A percentile compares a stretch with the other conserved stretches of the same genome.
Evolutionary conservation across 2,329 filamentous ascomycete species (phyloP).

Genomic region (Fusarium torreyae): DNA sequence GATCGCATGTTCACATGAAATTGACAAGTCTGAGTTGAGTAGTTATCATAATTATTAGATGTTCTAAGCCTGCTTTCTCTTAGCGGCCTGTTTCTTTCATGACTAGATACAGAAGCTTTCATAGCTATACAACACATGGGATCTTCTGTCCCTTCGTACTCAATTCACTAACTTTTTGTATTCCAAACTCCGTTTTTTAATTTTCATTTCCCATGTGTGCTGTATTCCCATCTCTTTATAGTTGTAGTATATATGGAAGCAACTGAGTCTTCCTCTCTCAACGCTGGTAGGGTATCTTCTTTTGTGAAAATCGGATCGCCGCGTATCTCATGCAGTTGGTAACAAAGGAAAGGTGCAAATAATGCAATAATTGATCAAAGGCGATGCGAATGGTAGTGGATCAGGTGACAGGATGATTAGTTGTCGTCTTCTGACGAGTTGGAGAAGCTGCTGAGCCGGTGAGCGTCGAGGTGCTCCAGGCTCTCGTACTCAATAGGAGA

Average conservation of each 20-base stretch:
- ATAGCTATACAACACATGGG: conserved; percentile 38
- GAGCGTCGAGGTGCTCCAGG: conserved; percentile 55
- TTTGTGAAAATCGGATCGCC: conserved; percentile 48
- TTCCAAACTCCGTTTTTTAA: conserved; percentile 34
- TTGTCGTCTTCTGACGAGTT: conserved; percentile 40
- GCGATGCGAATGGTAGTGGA: conserved; percentile 7
- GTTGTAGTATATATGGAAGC: conserved; percentile 40
- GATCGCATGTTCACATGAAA: conserved; percentile 20
- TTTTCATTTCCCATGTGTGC: conserved; percentile 42
- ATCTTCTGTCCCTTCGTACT: conserved; percentile 26
- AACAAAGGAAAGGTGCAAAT: conserved; percentile 36
- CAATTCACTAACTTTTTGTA: conserved; percentile 37
- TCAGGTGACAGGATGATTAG: conserved; percentile 24
- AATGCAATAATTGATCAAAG: conserved; percentile 25
- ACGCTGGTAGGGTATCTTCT: conserved; percentile 52
- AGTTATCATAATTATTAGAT: conserved; percentile 32
- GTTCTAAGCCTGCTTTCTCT: conserved; percentile 36
- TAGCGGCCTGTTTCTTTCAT: conserved; percentile 36
- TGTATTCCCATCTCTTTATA: conserved; percentile 49
- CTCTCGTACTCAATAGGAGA: conserved; percentile 59
- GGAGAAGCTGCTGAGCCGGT: conserved; percentile 45
- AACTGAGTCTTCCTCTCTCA: conserved; percentile 45
- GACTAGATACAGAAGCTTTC: conserved; percentile 40
- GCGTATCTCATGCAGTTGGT: conserved; percentile 46
- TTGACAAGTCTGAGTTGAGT: conserved; percentile 8